Evolutionary conservation across 305 asterid genomes (phyloP).

Genomic region (Plantago lanceolata): DNA sequence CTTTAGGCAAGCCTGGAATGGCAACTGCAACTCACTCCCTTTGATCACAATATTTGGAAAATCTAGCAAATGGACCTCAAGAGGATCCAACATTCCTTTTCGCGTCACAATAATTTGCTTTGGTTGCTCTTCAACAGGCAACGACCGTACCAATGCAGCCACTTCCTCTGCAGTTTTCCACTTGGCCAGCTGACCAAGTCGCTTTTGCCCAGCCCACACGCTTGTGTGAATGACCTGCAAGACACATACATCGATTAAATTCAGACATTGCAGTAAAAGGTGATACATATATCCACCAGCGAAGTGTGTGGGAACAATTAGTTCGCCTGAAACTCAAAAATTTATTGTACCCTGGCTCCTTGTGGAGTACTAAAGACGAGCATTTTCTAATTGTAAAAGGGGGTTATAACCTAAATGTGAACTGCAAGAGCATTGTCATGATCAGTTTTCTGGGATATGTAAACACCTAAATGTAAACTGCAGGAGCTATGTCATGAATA

Average conservation of each 20-base stretch:
- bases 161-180: conserved; percentile 99
- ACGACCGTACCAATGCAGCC: conserved; percentile 94
- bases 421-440: not conserved
- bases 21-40: conserved; percentile 97
- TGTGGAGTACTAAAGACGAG: not conserved
- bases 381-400: not conserved
- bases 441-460: not conserved
- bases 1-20: conserved; percentile 99
- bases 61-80: conserved; percentile 97
- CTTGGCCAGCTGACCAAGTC: conserved; percentile 98
- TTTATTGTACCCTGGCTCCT: not conserved
- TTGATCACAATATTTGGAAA: conserved; percentile 95
- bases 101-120: conserved; percentile 97
- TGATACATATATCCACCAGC: not conserved
- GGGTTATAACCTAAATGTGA: not conserved
- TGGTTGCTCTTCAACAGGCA: conserved; percentile 98
- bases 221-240: conserved; percentile 96
- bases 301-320: not conserved
- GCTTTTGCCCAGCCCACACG: conserved; percentile 99
- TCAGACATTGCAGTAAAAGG: not conserved
- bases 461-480: not conserved
- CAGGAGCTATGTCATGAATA: not conserved
- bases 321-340: not conserved
- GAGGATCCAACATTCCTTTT: conserved; percentile 98
- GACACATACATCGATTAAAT: not conserved